phyloP scores from a whole-genome alignment of 2,329 filamentous ascomycete species.

The Aspergillus glaucus region DNA sequence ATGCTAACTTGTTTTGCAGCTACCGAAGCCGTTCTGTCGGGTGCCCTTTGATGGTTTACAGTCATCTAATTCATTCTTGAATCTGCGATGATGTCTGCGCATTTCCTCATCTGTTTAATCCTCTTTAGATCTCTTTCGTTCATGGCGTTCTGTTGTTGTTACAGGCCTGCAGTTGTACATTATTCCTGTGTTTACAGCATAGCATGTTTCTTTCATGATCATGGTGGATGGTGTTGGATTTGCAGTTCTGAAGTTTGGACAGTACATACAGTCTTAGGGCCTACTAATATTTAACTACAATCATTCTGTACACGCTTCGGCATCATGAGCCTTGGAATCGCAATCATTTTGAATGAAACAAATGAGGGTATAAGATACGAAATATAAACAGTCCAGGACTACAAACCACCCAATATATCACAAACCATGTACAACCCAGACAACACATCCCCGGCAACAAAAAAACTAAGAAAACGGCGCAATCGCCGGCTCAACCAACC shows the following conservation, averaged over 20 bases:
- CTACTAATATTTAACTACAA: too few relatives aligned
- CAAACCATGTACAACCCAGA: background rate
- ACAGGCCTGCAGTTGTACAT: background rate
- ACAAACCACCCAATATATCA: background rate
- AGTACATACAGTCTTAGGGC: too few relatives aligned
- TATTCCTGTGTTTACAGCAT: background rate
- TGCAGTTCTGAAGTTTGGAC: too few relatives aligned
- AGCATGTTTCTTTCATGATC: too few relatives aligned
- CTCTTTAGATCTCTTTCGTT: background rate
- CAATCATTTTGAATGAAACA: background rate
- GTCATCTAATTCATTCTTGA: background rate
- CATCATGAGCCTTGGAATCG: too few relatives aligned
- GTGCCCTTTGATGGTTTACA: conserved; percentile 53
- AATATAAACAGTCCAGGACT: too few relatives aligned
- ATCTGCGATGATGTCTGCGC: background rate
- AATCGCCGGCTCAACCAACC: conserved; percentile 9
- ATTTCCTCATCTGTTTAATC: background rate
- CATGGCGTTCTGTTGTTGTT: background rate
- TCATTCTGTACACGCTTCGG: too few relatives aligned
- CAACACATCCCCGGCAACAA: background rate
- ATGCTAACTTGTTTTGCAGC: conserved; percentile 45
- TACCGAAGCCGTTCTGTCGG: conserved; percentile 72
- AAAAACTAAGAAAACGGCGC: conserved; percentile 1
- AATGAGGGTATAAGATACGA: background rate
- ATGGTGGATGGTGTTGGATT: too few relatives aligned